These are phyloP conservation scores for Stachybotrys chartarum DNA, from an alignment of 2,329 filamentous ascomycete species.

Conservation along the genomic window DNA sequence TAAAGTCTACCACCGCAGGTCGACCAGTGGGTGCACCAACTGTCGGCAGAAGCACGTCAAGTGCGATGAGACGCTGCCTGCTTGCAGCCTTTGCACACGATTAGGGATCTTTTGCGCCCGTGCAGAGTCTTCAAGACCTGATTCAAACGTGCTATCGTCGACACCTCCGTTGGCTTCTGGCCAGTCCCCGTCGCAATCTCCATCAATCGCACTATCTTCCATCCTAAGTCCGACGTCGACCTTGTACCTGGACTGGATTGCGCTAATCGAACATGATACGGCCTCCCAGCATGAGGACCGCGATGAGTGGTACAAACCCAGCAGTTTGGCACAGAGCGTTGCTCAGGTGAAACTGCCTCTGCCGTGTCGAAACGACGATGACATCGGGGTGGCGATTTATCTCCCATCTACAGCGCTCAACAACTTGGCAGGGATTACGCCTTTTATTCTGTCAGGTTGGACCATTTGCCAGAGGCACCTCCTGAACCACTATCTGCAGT, in stretches of 20 bases:
- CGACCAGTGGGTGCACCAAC: neutral
- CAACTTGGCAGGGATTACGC: neutral
- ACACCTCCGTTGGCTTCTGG: neutral
- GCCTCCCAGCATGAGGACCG: neutral
- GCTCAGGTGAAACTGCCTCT: neutral
- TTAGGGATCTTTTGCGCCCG: neutral
- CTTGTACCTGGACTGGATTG: neutral
- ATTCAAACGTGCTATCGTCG: too few relatives aligned
- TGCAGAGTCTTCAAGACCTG: too few relatives aligned
- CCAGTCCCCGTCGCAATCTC: neutral
- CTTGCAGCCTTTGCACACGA: neutral
- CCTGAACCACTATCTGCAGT: neutral
- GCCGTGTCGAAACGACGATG: neutral
- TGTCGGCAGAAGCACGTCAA: neutral
- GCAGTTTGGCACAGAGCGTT: neutral
- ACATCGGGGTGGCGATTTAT: neutral
- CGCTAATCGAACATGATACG: neutral
- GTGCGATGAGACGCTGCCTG: neutral
- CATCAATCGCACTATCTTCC: neutral
- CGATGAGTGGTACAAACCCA: neutral
- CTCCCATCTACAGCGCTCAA: neutral
- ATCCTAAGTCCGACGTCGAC: neutral
- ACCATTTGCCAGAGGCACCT: neutral
- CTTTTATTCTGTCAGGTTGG: neutral
- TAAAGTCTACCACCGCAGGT: neutral